These are phyloP conservation scores for Jatropha podagrica DNA, from an alignment of 441 rosid species.

Conservation along the genomic window DNA sequence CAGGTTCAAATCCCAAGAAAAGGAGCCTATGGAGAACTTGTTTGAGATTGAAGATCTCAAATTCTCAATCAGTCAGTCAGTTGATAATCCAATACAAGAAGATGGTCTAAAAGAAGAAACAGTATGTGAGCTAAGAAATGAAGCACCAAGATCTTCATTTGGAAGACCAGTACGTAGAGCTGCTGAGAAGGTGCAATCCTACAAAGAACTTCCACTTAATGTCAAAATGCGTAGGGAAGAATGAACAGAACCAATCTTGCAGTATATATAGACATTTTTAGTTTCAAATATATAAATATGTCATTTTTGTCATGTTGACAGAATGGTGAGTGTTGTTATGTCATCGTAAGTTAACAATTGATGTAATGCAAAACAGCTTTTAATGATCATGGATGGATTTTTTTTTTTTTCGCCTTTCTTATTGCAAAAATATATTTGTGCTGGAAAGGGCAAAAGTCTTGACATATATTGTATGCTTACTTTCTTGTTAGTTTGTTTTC, in stretches of 20 bases:
- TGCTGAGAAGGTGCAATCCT: conserved; percentile 59
- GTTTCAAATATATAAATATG: not conserved
- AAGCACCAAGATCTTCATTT: conserved; percentile 42
- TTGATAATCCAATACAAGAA: conserved; percentile 23
- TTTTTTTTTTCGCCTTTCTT: too few relatives aligned
- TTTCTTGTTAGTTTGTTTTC: too few relatives aligned
- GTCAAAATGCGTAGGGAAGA: conserved; percentile 51
- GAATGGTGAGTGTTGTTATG: not conserved
- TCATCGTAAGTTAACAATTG: not conserved
- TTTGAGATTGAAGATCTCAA: conserved; percentile 62
- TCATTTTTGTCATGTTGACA: not conserved
- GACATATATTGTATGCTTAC: too few relatives aligned
- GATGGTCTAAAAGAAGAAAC: conserved; percentile 26
- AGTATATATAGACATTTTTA: not conserved
- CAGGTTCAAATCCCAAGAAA: conserved; percentile 43
- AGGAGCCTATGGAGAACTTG: conserved; percentile 45
- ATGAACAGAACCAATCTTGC: conserved; percentile 8
- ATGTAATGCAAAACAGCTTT: too few relatives aligned
- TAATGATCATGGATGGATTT: too few relatives aligned
- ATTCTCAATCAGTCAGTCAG: conserved; percentile 17
- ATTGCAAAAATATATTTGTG: too few relatives aligned
- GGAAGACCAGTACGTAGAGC: conserved; percentile 63
- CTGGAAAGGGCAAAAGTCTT: too few relatives aligned
- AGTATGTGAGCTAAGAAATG: conserved; percentile 11
- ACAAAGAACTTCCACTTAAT: conserved; percentile 55